Conservation (phyloP, 805 yeast genomes). For the Wickerhamomyces bisporus region DNA sequence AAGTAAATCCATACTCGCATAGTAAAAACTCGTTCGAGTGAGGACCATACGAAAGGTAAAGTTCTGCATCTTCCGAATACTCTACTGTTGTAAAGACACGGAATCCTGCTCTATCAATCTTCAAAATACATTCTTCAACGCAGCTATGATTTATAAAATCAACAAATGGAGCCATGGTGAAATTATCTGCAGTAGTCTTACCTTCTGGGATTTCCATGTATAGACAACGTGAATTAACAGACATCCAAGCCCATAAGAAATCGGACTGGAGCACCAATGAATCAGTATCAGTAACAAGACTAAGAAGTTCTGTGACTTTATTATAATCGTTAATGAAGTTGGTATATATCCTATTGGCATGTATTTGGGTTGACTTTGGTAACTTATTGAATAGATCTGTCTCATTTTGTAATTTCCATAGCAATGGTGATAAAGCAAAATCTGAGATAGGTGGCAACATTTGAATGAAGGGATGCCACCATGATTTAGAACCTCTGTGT, state of each 20-base stretch:
- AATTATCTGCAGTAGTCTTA: slow-evolving; percentile 51
- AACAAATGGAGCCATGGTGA: slow-evolving; percentile 88
- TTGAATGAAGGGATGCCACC: slow-evolving; percentile 66
- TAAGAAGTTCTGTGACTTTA: slow-evolving; percentile 24
- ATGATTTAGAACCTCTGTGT: slow-evolving; percentile 35
- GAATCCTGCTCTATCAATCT: slow-evolving; percentile 45
- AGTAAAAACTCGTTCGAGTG: slow-evolving; percentile 79
- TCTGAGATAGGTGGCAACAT: slow-evolving; percentile 57
- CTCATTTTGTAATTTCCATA: slow-evolving; percentile 45
- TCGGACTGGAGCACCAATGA: slow-evolving; percentile 3
- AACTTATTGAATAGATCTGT: slow-evolving; percentile 30
- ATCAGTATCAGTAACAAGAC: not conserved
- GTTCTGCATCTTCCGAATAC: slow-evolving; percentile 43
- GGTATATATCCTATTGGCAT: slow-evolving; percentile 35
- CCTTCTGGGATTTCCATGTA: slow-evolving; percentile 64
- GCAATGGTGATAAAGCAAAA: slow-evolving; percentile 52
- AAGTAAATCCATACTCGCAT: slow-evolving; percentile 82
- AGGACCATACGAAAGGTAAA: slow-evolving; percentile 78
- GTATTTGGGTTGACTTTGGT: slow-evolving; percentile 39
- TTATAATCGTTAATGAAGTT: slow-evolving; percentile 44
- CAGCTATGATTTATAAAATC: slow-evolving; percentile 78
- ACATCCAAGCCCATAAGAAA: slow-evolving; percentile 73
- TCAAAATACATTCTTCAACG: slow-evolving; percentile 45
- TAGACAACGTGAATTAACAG: slow-evolving; percentile 87
- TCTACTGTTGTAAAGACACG: slow-evolving; percentile 38